Evolutionary conservation across 1,139 yeast genomes (phyloP), one percentile per base, ranked within the genome.

Genomic region (Keqinozyma sinolaborantium): DNA sequence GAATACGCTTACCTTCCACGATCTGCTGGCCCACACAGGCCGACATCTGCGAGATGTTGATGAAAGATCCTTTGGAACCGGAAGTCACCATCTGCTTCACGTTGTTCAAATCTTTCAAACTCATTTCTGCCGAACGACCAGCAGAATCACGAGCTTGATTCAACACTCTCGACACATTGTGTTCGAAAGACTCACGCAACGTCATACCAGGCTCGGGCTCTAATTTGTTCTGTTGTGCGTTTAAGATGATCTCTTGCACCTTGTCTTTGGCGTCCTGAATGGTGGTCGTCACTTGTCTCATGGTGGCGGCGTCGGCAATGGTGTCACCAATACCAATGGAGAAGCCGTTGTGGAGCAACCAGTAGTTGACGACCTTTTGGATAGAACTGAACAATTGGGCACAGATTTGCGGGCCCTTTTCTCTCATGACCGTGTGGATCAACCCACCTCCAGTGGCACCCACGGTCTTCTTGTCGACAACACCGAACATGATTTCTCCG

Each of bases 11-110:
- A 77, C 99, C 99, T 68, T 92, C 98, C 29, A 94, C 98, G 65
- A 95, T 92, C 60, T 94, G 99, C 65, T 94, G 99, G 51, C 99
- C 99, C 20, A 92, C 99, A 83, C 98, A 92, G 5, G 99, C 99
- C 30, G 97, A 88, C 98, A 94, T 94, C 68, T 90, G 98, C 16
- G 99, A 95, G 60, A 94, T 92, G 60, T 94, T 94, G 60, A 94
- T 94, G 60, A 90, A 92, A 10, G 98, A 94, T 72, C 99, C 99
- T 65, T 94, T 94, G 19, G 99, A 94, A 56, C 99, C 99, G 10
- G 98, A 92, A 43, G 92, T 84, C 39, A 92, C 98, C 99, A 94
- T 94, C 69, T 94, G 98, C 58, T 94, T 94, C 48, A 94, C 98
- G 54, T 90, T 92, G 57, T 94, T 94, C 48, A 83, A 71, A 52